These are phyloP conservation scores for Auricularia heimuer DNA, from an alignment of 768 basidiomycete species.

Conservation along the genomic window DNA sequence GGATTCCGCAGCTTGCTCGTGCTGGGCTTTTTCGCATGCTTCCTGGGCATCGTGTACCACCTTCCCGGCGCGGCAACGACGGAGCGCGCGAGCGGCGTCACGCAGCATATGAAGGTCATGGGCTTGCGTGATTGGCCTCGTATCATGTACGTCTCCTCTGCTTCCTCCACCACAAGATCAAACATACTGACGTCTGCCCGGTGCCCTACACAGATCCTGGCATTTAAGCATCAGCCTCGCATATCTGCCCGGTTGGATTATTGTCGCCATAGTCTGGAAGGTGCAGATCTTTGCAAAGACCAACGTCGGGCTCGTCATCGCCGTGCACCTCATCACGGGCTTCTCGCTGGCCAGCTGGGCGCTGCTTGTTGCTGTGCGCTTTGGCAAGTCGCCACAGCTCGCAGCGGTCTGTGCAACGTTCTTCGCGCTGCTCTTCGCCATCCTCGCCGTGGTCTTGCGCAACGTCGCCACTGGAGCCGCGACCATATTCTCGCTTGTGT, in stretches of 20 bases:
- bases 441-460: constrained; percentile 50
- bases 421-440: constrained; percentile 53
- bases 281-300: constrained; percentile 55
- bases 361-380: constrained; percentile 58
- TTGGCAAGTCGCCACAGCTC: constrained; percentile 63
- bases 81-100: constrained; percentile 56
- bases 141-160: constrained; percentile 35
- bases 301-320: constrained; percentile 47
- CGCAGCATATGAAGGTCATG: constrained; percentile 72
- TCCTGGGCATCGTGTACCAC: constrained; percentile 68
- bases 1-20: constrained; percentile 55
- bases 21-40: constrained; percentile 60
- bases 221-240: constrained; percentile 52
- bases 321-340: constrained; percentile 45
- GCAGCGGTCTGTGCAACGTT: constrained; percentile 61
- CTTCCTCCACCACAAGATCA: not conserved
- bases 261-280: constrained; percentile 56
- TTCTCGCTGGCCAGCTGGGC: constrained; percentile 62
- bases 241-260: constrained; percentile 72
- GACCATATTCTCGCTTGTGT: constrained; percentile 56
- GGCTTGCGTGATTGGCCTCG: constrained; percentile 63
- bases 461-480: constrained; percentile 34
- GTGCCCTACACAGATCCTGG: constrained; percentile 36
- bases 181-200: not conserved
- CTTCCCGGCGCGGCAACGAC: constrained; percentile 59